These are phyloP conservation scores for Eragrostis tef DNA, from an alignment of 202 grass and related monocot genomes.

Conservation along the genomic window DNA sequence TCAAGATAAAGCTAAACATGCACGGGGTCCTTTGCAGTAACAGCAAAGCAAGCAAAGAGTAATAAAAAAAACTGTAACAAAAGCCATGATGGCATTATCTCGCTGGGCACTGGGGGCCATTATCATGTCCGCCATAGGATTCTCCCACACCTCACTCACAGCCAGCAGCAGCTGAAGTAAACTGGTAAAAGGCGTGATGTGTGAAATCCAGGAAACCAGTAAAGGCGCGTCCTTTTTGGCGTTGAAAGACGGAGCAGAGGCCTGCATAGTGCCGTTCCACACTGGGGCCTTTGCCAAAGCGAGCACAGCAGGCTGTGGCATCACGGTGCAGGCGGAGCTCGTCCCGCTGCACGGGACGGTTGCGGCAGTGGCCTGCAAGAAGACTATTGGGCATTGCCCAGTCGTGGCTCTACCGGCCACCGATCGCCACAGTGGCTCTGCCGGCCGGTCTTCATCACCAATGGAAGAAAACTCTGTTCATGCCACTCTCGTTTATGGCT, in stretches of 20 bases:
- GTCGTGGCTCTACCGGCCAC: too few species aligned
- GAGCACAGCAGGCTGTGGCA: not conserved
- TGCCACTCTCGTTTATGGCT: not conserved
- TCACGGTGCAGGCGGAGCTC: not conserved
- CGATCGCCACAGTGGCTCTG: not conserved
- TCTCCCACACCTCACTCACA: not conserved
- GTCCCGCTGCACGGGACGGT: not conserved
- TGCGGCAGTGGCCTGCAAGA: not conserved
- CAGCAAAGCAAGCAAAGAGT: too few species aligned
- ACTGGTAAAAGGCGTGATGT: slow-evolving; percentile 26
- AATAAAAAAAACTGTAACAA: too few species aligned
- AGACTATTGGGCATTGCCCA: not conserved
- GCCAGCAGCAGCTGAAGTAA: too few species aligned
- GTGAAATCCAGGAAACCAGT: slow-evolving; percentile 23
- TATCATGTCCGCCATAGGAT: slow-evolving; percentile 43
- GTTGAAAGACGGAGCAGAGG: slow-evolving; percentile 15
- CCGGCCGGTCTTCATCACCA: slow-evolving; percentile 1
- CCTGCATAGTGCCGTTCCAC: not conserved
- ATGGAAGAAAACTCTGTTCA: not conserved
- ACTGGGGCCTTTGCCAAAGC: slow-evolving; percentile 18
- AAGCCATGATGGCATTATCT: not conserved
- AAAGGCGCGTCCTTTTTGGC: slow-evolving; percentile 38
- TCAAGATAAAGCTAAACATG: not conserved
- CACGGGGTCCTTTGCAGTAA: not conserved
- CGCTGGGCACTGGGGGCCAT: slow-evolving; percentile 34